phyloP scores from a whole-genome alignment of 1,139 yeast genomes.

The Wickerhamomyces sp. region DNA sequence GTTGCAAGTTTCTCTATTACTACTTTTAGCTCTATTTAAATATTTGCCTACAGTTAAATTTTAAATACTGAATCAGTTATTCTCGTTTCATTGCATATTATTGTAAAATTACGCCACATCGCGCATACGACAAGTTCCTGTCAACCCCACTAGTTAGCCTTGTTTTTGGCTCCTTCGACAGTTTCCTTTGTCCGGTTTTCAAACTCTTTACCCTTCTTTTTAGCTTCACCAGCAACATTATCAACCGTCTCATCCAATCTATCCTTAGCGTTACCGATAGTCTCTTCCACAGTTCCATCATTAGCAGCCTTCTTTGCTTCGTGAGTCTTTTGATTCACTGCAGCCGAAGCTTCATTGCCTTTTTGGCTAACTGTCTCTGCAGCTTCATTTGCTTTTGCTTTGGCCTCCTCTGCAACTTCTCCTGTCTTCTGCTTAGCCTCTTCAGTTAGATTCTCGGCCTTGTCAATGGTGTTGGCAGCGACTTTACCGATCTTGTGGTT shows the following conservation, averaged over 20 bases:
- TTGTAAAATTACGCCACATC: too few species aligned
- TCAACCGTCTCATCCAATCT: constrained; percentile 1
- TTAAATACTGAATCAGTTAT: too few species aligned
- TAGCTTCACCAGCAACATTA: constrained; percentile 7
- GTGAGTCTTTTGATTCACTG: constrained; percentile 3
- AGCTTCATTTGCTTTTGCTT: too few species aligned
- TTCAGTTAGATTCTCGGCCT: constrained; percentile 21
- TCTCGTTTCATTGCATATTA: too few species aligned
- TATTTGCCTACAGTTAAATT: too few species aligned
- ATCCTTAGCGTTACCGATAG: constrained; percentile 5
- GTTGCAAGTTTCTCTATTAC: too few species aligned
- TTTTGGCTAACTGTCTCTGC: constrained; percentile 3
- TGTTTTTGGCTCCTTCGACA: constrained; percentile 1
- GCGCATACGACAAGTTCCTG: too few species aligned
- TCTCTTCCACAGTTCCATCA: background rate
- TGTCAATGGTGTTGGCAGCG: constrained; percentile 25
- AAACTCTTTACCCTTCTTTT: constrained; percentile 8
- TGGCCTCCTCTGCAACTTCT: constrained; percentile 1
- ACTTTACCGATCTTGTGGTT: constrained; percentile 27
- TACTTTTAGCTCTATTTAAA: too few species aligned
- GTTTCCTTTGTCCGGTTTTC: constrained; percentile 30
- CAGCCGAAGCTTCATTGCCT: constrained; percentile 1
- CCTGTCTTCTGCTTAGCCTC: constrained; percentile 11
- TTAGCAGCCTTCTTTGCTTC: constrained; percentile 1
- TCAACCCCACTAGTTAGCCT: constrained; percentile 2